These are phyloP conservation scores for Cryptosporidium ubiquitum DNA, from an alignment of 169 alveolate genomes.

Conservation along the genomic window DNA sequence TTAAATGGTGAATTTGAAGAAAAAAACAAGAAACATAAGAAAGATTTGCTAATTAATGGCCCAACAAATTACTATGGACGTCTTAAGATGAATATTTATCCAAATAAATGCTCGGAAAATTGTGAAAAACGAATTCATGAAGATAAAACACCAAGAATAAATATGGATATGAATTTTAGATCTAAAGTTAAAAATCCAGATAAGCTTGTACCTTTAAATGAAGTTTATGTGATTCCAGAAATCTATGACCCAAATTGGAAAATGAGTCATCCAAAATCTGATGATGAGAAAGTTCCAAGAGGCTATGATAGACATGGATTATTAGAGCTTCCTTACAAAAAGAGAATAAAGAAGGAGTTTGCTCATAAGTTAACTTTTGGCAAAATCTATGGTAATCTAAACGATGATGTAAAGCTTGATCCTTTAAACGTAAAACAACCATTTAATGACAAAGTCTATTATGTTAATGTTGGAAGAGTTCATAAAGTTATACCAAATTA, in stretches of 20 bases:
- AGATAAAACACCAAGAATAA: neutral
- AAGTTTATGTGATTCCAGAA: constrained; percentile 11
- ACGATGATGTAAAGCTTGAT: neutral
- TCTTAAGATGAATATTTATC: neutral
- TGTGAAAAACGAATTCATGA: neutral
- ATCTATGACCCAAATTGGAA: neutral
- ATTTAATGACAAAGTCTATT: neutral
- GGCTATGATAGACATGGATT: constrained; percentile 49
- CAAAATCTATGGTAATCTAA: neutral
- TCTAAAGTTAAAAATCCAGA: constrained; percentile 24
- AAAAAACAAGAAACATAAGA: too few relatives aligned
- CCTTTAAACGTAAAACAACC: constrained; percentile 10
- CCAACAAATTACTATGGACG: neutral
- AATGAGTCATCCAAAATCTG: neutral
- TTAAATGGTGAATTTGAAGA: neutral
- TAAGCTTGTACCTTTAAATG: constrained; percentile 36
- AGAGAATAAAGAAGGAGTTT: constrained; percentile 13
- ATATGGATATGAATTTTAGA: neutral
- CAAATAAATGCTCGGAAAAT: neutral
- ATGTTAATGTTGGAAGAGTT: constrained; percentile 28
- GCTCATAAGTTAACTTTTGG: neutral
- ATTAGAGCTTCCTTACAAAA: constrained; percentile 2
- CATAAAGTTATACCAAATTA: constrained; percentile 4
- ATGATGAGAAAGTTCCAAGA: constrained; percentile 3
- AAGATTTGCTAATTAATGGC: neutral